Percentiles rank a stretch among this genome's conserved stretches.
These are phyloP conservation scores for Cupressus sempervirens DNA, from an alignment of 75 land plant species.

Conservation along the genomic window DNA sequence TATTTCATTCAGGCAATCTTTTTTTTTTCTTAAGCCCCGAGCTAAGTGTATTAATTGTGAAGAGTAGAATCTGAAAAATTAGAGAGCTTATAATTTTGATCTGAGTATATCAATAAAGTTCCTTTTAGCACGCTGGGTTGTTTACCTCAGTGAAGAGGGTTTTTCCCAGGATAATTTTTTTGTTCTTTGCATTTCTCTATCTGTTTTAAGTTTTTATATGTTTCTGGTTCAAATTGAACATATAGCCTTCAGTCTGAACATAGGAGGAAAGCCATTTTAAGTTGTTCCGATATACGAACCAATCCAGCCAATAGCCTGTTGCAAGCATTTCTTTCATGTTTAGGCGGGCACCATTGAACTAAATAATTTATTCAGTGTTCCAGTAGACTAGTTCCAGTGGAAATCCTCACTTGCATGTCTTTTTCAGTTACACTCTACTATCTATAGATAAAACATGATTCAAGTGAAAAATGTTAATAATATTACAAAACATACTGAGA, in stretches of 20 bases:
- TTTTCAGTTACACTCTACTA: neutral
- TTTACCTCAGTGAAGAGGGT: too few relatives aligned
- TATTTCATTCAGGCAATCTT: too few relatives aligned
- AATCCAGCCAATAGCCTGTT: neutral
- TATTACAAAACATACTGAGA: neutral
- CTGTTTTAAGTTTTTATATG: too few relatives aligned
- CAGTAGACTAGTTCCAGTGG: neutral
- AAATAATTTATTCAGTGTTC: neutral
- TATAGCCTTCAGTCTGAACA: neutral
- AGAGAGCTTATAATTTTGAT: too few relatives aligned
- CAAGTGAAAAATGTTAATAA: neutral
- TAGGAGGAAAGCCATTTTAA: neutral
- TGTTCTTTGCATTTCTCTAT: too few relatives aligned
- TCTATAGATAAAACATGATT: neutral
- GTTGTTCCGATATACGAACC: neutral
- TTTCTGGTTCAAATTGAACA: too few relatives aligned
- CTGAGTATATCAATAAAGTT: too few relatives aligned
- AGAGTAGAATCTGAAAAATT: too few relatives aligned
- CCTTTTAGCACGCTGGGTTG: too few relatives aligned
- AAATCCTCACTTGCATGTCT: neutral
- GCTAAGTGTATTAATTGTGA: too few relatives aligned
- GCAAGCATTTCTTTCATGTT: neutral
- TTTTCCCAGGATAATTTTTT: too few relatives aligned
- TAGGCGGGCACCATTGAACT: neutral
- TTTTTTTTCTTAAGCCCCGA: too few relatives aligned